Evolutionary conservation across 495 filamentous ascomycete genomes (phyloP).

Genomic region (Umbilicaria muhlenbergii): DNA sequence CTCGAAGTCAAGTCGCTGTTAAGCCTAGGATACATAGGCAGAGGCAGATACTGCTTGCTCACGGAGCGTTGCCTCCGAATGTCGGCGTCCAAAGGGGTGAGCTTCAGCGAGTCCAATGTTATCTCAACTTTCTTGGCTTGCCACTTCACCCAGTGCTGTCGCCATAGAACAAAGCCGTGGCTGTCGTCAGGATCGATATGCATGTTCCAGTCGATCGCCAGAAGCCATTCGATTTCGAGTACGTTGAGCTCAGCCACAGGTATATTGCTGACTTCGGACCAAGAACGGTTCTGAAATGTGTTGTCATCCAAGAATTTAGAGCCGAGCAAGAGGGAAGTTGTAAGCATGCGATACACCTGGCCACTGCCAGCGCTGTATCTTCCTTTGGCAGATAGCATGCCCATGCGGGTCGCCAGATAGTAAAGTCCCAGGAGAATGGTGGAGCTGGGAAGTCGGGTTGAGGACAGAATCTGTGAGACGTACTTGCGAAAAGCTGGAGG

Average conservation of each 20-base stretch:
- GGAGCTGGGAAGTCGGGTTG: conserved; percentile 85
- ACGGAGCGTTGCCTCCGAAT: conserved; percentile 30
- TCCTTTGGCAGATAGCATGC: conserved; percentile 45
- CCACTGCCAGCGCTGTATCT: conserved; percentile 44
- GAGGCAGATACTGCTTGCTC: conserved; percentile 18
- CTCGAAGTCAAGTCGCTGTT: conserved; percentile 23
- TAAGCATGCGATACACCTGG: conserved; percentile 83
- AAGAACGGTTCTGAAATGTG: conserved; percentile 97
- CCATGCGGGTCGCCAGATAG: conserved; percentile 74
- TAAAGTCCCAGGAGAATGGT: conserved; percentile 88
- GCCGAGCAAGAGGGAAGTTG: conserved; percentile 71
- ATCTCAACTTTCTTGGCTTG: conserved; percentile 43
- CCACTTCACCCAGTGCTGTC: conserved; percentile 72
- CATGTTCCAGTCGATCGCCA: conserved; percentile 69
- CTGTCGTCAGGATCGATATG: conserved; percentile 74
- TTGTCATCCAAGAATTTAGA: conserved; percentile 99
- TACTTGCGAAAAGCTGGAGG: conserved; percentile 83
- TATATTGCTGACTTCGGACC: conserved; percentile 95
- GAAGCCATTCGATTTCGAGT: conserved; percentile 85
- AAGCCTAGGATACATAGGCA: conserved; percentile 5
- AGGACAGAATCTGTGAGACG: conserved; percentile 83
- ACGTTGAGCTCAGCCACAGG: conserved; percentile 73
- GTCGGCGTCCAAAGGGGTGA: conserved; percentile 60
- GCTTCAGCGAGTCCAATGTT: conserved; percentile 35
- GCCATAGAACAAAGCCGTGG: conserved; percentile 72